Evolutionary conservation across 2,329 filamentous ascomycete genomes (phyloP).

Genomic region (Piedraia hortae): DNA sequence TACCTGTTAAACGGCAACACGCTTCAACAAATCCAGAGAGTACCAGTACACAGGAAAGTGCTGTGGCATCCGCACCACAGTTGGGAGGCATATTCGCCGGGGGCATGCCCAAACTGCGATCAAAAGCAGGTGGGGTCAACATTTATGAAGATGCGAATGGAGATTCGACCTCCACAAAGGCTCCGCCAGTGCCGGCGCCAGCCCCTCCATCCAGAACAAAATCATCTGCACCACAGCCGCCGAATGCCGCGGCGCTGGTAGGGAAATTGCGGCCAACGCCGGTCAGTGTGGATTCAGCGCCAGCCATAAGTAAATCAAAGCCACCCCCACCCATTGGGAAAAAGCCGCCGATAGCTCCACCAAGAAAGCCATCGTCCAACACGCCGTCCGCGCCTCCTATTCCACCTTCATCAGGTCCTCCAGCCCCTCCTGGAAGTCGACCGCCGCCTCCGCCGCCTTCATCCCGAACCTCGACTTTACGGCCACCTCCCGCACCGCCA

Average conservation of each 20-base stretch:
- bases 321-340: conserved; percentile 57
- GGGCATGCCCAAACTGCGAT: conserved; percentile 85
- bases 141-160: conserved; percentile 23
- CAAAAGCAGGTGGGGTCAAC: conserved; percentile 37
- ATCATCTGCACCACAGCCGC: conserved; percentile 19
- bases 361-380: conserved; percentile 23
- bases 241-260: conserved; percentile 20
- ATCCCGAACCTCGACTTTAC: conserved; percentile 21
- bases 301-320: conserved; percentile 26
- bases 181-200: conserved; percentile 21
- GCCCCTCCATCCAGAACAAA: conserved; percentile 21
- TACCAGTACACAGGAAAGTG: conserved; percentile 17
- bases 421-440: no score
- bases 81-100: conserved; percentile 70
- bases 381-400: conserved; percentile 1
- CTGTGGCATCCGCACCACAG: conserved; percentile 41
- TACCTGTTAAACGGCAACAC: conserved; percentile 40
- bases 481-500: conserved; percentile 11
- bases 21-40: conserved; percentile 66
- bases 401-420: no score
- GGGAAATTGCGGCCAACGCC: conserved; percentile 28
- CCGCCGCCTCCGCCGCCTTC: conserved; percentile 6
- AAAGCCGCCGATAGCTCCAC: conserved; percentile 30
- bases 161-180: conserved; percentile 18
- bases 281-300: conserved; percentile 29